Evolutionary conservation across 1,284 basidiomycete species (phyloP).

Genomic region (Trichosporon ovoides): DNA sequence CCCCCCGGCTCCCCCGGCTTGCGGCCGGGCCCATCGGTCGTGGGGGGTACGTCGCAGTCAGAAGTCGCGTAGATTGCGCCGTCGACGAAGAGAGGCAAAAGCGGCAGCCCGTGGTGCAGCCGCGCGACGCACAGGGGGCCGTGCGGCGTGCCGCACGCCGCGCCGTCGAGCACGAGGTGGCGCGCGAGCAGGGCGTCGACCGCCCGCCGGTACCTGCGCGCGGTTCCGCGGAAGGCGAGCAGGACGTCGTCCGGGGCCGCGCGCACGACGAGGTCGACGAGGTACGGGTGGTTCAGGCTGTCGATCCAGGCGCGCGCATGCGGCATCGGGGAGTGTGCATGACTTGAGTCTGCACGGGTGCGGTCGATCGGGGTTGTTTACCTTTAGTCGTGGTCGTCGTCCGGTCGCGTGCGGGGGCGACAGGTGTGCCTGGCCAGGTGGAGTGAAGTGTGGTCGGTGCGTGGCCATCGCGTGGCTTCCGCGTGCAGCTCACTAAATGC

Average conservation of each 20-base stretch:
- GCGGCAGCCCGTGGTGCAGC: neutral
- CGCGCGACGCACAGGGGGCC: neutral
- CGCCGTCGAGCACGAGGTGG: neutral
- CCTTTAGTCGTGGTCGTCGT: no score
- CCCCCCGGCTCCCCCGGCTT: neutral
- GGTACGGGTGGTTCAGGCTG: neutral
- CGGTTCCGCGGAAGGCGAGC: neutral
- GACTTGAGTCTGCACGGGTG: no score
- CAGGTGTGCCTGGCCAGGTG: no score
- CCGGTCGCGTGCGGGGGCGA: no score
- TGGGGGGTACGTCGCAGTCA: no score
- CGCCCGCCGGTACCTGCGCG: neutral
- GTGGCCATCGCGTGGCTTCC: no score
- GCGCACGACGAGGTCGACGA: neutral
- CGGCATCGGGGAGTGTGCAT: neutral
- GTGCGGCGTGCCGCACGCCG: neutral
- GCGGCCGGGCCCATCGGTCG: neutral
- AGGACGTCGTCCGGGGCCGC: neutral
- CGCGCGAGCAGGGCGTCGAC: slow-evolving; percentile 1
- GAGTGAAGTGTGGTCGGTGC: no score
- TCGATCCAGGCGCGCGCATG: neutral
- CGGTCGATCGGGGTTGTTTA: neutral
- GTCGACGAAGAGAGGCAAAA: neutral
- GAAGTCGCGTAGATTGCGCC: neutral
- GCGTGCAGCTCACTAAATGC: no score